These are phyloP conservation scores for Medicago ruthenica DNA, from an alignment of 306 rosid species.

Conservation along the genomic window DNA sequence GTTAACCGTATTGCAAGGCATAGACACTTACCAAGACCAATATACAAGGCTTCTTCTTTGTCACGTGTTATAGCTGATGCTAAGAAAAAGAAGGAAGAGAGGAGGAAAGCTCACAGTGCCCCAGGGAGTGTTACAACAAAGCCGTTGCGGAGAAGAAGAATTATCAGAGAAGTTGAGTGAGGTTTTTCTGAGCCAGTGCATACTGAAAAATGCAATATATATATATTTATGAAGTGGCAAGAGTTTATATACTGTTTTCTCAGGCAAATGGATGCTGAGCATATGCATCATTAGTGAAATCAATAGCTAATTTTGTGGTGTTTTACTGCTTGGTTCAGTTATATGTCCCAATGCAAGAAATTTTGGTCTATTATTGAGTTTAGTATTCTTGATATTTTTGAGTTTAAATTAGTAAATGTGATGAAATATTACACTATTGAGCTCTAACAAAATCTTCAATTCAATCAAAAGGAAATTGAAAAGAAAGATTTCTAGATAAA, in stretches of 20 bases:
- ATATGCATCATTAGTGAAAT: slow-evolving; percentile 32
- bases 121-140: slow-evolving; percentile 70
- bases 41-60: slow-evolving; percentile 67
- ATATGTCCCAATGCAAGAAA: slow-evolving; percentile 29
- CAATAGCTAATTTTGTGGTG: slow-evolving; percentile 26
- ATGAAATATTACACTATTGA: neutral
- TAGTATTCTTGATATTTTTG: neutral
- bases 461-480: neutral
- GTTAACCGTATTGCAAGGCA: slow-evolving; percentile 86
- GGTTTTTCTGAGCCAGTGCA: slow-evolving; percentile 1
- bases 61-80: slow-evolving; percentile 65
- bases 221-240: slow-evolving; percentile 15
- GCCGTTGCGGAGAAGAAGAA: slow-evolving; percentile 67
- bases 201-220: neutral
- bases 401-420: slow-evolving; percentile 15
- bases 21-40: slow-evolving; percentile 75
- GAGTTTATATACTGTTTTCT: slow-evolving; percentile 10
- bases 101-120: slow-evolving; percentile 85
- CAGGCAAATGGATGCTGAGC: slow-evolving; percentile 20
- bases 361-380: slow-evolving; percentile 34
- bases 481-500: no score
- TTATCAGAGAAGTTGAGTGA: slow-evolving; percentile 72
- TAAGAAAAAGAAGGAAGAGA: slow-evolving; percentile 69
- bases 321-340: slow-evolving; percentile 26
- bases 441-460: neutral